Evolutionary conservation across 2,329 filamentous ascomycete genomes (phyloP), one percentile per base, ranked within the genome.

Genomic region (Colletotrichum camelliae): DNA sequence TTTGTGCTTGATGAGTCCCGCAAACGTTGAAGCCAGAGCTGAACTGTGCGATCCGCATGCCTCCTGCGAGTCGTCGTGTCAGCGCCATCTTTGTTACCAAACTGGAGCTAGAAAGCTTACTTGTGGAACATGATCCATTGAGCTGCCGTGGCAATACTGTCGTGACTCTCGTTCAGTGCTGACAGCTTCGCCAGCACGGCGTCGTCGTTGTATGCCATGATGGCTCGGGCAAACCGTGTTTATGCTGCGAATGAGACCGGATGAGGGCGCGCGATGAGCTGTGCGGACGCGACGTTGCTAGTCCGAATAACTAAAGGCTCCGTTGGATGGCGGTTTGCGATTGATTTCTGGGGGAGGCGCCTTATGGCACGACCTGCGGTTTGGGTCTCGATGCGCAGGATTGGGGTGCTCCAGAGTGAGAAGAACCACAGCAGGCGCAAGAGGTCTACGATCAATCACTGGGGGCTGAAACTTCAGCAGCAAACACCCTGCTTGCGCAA

Each of bases 41-140:
- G 93, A 24, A 95, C 96, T 24, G 96, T 98, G 77, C 95, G 93
- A 79, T 98, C 95, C 70, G 97, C 96, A 86, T 98, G 95, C 84
- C 97, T 93, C 84, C 96, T 98, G 35, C 7, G 13, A 29, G 62
- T n/a, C 57, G 21, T 37, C 35, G 29, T 61, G 61, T 75, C 66
- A 76, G 67, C 62, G 77, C 77, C 37, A 55, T 12, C 7, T 7
- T 18, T 15, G 29, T 24, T 16, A 52, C 24, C 72, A 75, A 76
- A 70, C 48, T 27, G 24, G 43, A 31, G 24, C 27, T 12, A 21
- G 13, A 18, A 16, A 10, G 24, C 39, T 77, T 67, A 78, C 84
- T 77, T 94, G 87, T 99, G 96, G 84, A 99, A 99, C 94, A 99
- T 97, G 77, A 99, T 97, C 97, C 97, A 99, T 92, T 98, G 96